Base-by-base conservation (phyloP, 805 yeast genomes). In the Teunomyces gatunensis region DNA sequence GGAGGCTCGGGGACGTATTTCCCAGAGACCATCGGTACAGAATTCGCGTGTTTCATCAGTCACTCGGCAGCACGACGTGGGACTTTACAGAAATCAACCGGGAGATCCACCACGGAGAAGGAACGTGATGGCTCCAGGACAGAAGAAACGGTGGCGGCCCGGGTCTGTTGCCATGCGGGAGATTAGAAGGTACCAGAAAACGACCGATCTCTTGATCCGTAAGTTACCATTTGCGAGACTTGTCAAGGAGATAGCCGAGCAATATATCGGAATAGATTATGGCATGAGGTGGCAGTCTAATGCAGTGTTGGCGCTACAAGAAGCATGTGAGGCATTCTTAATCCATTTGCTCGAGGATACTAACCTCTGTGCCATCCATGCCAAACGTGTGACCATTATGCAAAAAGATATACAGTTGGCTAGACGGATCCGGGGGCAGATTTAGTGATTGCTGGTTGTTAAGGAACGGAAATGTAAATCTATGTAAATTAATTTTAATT, bases 311-410 rank as follows among this genome's bases (percentile, higher is more conserved):
- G 92, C 92, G 3, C 67, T 87, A 29, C 95, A 87, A 59, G 95
- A 87, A 59, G 92, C 92, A 1, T 77, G 87, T 42, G 95, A 87
- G 60, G 91, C 92, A 1, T 87, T 81, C 52, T 63, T 87, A 50
- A 84, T 86, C 10, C 86, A 86, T 46, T 66, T 87, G 33, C 69
- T 87, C 44, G 94, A 87, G 58, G 94, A 87, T 60, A 86, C 91
- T 3, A 87, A 87, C 56, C 61, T 86, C 33, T 73, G 89, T 63
- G 94, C 94, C 11, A 67, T 87, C 33, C 94, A 87, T 64, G 91
- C 90, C 1, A 85, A 83, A 58, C 68, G 95, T 55, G 89, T 87
- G n/a, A 87, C 95, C 0, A 85, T 87, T 29, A 87, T 86, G 92
- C 87, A 84, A 58, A 85, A 84, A 63, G 95, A 87, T 61, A 82